phyloP scores from a whole-genome alignment of 2,329 filamentous ascomycete genomes.

The Colletotrichum australisinense region DNA sequence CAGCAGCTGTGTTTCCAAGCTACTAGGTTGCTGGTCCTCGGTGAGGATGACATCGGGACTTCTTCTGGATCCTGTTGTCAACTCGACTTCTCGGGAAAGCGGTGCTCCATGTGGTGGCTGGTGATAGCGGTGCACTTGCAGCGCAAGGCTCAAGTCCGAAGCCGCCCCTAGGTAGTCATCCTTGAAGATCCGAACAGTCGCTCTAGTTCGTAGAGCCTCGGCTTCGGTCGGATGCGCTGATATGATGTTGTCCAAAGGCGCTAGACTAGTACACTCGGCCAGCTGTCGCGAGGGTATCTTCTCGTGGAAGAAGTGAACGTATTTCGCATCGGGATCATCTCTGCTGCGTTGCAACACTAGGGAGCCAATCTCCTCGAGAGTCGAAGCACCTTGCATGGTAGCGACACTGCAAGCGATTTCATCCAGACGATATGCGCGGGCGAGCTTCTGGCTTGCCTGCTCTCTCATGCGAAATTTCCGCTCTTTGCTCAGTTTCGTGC shows the following conservation, averaged over 20 bases:
- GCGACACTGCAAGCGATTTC: constrained; percentile 87
- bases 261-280: constrained; percentile 76
- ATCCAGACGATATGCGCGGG: constrained; percentile 81
- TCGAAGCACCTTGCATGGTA: constrained; percentile 83
- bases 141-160: constrained; percentile 75
- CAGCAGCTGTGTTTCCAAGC: constrained; percentile 78
- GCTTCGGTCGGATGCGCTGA: constrained; percentile 70
- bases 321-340: constrained; percentile 79
- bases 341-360: constrained; percentile 78
- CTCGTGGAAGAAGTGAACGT: constrained; percentile 94
- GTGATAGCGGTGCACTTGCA: constrained; percentile 66
- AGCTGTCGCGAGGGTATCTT: constrained; percentile 84
- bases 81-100: constrained; percentile 62
- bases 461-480: constrained; percentile 83
- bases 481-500: constrained; percentile 78
- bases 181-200: constrained; percentile 80
- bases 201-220: constrained; percentile 77
- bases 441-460: constrained; percentile 82
- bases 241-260: constrained; percentile 76
- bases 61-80: constrained; percentile 41
- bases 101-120: constrained; percentile 59
- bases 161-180: constrained; percentile 77
- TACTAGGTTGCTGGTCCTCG: constrained; percentile 72
- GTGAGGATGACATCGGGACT: constrained; percentile 49
- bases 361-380: constrained; percentile 80